Conservation (phyloP, 2,329 filamentous ascomycete genomes). For the Aspergillus udagawae region DNA sequence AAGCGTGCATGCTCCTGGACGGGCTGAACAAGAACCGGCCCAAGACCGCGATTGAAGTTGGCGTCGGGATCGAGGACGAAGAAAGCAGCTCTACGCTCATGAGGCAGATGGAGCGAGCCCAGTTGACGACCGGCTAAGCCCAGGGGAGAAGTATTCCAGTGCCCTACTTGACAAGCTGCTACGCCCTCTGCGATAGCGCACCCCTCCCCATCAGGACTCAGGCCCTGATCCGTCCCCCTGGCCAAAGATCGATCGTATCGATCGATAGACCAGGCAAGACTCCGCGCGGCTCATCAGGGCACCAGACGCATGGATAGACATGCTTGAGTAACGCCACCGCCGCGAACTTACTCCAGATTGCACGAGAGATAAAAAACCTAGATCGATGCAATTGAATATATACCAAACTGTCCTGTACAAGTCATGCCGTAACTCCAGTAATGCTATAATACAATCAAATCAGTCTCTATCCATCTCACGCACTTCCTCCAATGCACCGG, state of each 20-base stretch:
- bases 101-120: conserved; percentile 48
- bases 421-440: not conserved
- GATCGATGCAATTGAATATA: not conserved
- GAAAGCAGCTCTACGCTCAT: conserved; percentile 50
- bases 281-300: not conserved
- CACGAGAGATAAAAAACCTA: not conserved
- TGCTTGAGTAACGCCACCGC: not conserved
- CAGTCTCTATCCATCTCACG: not conserved
- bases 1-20: conserved; percentile 86
- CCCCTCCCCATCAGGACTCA: not conserved
- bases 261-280: not conserved
- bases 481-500: not conserved
- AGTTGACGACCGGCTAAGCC: conserved; percentile 36
- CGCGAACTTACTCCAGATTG: not conserved
- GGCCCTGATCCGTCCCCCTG: not conserved
- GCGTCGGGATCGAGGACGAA: conserved; percentile 44
- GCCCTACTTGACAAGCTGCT: not conserved
- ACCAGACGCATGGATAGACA: not conserved
- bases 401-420: not conserved
- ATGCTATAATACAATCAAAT: not conserved
- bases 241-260: not conserved
- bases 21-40: conserved; percentile 73
- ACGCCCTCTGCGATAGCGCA: not conserved
- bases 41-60: conserved; percentile 42
- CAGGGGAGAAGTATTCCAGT: not conserved